These are phyloP conservation scores for Mucor racemosus DNA, from an alignment of 371 early-diverging fungal genomes.

Conservation along the genomic window DNA sequence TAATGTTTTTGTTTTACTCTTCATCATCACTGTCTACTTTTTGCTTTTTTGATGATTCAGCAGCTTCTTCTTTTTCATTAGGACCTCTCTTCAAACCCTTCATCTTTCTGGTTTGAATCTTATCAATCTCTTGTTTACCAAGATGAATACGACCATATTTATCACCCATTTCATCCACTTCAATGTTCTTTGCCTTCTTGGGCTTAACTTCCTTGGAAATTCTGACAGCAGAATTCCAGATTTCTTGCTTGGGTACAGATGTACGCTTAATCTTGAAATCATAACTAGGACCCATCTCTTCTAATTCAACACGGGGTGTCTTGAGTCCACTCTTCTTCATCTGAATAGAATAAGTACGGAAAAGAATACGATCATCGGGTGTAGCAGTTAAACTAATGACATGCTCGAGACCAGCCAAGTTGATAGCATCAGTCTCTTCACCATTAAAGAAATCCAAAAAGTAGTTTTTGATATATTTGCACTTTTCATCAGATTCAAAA, in stretches of 20 bases:
- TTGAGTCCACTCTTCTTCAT: slow-evolving; percentile 87
- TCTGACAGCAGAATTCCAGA: slow-evolving; percentile 80
- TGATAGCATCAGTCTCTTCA: slow-evolving; percentile 69
- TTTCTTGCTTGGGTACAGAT: slow-evolving; percentile 73
- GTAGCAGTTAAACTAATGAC: slow-evolving; percentile 86
- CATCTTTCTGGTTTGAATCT: slow-evolving; percentile 98
- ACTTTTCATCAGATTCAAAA: slow-evolving; percentile 74
- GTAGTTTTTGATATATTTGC: slow-evolving; percentile 78
- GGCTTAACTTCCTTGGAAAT: slow-evolving; percentile 88
- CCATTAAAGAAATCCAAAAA: slow-evolving; percentile 94
- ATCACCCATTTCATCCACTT: slow-evolving; percentile 88
- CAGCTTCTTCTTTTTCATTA: slow-evolving; percentile 52
- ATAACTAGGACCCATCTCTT: slow-evolving; percentile 92
- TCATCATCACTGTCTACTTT: slow-evolving; percentile 38
- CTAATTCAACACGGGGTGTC: slow-evolving; percentile 89
- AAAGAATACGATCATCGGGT: slow-evolving; percentile 67
- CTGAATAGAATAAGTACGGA: slow-evolving; percentile 81
- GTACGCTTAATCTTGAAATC: slow-evolving; percentile 84
- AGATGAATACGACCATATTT: slow-evolving; percentile 92
- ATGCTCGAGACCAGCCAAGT: slow-evolving; percentile 89
- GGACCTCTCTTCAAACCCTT: slow-evolving; percentile 81
- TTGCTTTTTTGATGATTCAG: slow-evolving; percentile 47
- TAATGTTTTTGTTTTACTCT: slow-evolving; percentile 2
- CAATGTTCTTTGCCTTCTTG: slow-evolving; percentile 94
- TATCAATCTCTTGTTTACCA: slow-evolving; percentile 86